A percentile compares a stretch with the other conserved stretches of the same genome.
These are phyloP conservation scores for Plantago elongata DNA, from an alignment of 257 asterid species.

Conservation along the genomic window DNA sequence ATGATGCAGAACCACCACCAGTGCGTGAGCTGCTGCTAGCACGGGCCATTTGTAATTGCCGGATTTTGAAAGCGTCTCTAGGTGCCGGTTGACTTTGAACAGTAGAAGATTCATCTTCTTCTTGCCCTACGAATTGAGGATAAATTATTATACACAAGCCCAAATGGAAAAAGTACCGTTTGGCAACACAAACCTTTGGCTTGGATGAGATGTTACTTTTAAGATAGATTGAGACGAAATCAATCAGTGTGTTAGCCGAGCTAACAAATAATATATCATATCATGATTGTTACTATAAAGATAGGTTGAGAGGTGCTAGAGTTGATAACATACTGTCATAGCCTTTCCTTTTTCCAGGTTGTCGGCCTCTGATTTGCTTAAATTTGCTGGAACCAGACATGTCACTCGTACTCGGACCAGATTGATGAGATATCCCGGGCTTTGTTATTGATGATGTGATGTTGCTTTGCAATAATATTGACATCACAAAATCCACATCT, in stretches of 20 bases:
- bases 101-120: constrained; percentile 56
- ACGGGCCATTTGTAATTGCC: constrained; percentile 79
- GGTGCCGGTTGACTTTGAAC: constrained; percentile 86
- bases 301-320: no score
- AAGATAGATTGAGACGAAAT: no score
- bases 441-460: constrained; percentile 41
- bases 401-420: constrained; percentile 62
- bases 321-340: constrained; percentile 44
- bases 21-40: constrained; percentile 38
- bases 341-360: constrained; percentile 64
- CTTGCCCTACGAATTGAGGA: constrained; percentile 50
- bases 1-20: constrained; percentile 53
- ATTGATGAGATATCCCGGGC: constrained; percentile 36
- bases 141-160: neutral
- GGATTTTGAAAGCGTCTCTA: constrained; percentile 75
- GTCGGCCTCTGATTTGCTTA: constrained; percentile 52
- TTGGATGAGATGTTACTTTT: no score
- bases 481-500: constrained; percentile 79
- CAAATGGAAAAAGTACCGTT: neutral
- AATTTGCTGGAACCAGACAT: constrained; percentile 52
- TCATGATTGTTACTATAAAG: no score
- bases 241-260: no score
- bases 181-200: neutral
- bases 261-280: no score
- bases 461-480: constrained; percentile 88